phyloP scores from a whole-genome alignment of 2,329 filamentous ascomycete genomes.

The Stenocarpella maydis region DNA sequence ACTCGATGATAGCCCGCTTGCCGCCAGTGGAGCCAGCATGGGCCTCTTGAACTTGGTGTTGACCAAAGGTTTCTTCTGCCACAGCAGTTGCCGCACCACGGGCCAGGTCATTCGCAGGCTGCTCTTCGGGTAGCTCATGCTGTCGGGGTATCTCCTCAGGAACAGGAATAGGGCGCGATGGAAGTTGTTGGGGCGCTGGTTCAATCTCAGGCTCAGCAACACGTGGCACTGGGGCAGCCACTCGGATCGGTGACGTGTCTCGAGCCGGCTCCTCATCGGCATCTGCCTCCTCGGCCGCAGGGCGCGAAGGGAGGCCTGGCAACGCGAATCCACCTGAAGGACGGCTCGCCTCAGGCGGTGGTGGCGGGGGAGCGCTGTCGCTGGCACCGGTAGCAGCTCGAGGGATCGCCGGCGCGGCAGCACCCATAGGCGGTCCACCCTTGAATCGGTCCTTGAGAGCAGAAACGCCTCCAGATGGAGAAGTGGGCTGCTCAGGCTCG shows the following conservation, averaged over 20 bases:
- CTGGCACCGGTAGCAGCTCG: conserved; percentile 49
- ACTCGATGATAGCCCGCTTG: conserved; percentile 81
- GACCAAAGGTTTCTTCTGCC: conserved; percentile 55
- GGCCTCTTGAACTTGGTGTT: conserved; percentile 47
- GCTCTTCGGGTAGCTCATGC: conserved; percentile 71
- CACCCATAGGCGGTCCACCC: conserved; percentile 75
- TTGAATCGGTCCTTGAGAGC: conserved; percentile 86
- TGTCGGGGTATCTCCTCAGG: conserved; percentile 70
- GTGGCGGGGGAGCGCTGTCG: conserved; percentile 63
- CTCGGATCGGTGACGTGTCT: conserved; percentile 78
- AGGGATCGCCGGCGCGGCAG: conserved; percentile 46
- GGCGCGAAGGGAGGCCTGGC: conserved; percentile 74
- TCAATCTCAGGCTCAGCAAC: conserved; percentile 62
- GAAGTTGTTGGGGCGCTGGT: conserved; percentile 57
- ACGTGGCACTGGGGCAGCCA: conserved; percentile 85
- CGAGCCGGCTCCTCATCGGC: conserved; percentile 64
- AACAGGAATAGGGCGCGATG: conserved; percentile 68
- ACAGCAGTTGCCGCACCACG: conserved; percentile 68
- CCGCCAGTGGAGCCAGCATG: conserved; percentile 57
- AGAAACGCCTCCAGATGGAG: conserved; percentile 71
- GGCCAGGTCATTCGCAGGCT: conserved; percentile 61
- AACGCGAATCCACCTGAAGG: conserved; percentile 80
- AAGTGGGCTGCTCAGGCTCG: conserved; percentile 60
- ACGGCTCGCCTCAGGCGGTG: conserved; percentile 70
- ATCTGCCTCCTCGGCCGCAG: conserved; percentile 63